Evolutionary conservation across 1,139 yeast genomes (phyloP).

Genomic region (Hyphopichia fennica): DNA sequence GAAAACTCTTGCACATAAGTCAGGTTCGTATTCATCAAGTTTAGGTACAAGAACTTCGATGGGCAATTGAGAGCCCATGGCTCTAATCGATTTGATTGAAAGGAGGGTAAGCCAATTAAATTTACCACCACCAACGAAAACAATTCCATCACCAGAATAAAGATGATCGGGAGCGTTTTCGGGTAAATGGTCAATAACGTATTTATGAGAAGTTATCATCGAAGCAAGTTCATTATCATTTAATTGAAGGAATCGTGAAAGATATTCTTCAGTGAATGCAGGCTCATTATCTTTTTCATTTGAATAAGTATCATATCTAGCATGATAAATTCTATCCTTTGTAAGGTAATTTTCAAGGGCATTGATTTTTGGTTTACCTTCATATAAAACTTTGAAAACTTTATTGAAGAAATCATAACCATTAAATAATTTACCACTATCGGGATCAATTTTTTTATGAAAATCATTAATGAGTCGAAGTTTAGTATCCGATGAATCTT

Average conservation of each 20-base stretch:
- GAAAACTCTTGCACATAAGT: slow-evolving; percentile 61
- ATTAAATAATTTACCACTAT: slow-evolving; percentile 12
- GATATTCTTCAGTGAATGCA: slow-evolving; percentile 44
- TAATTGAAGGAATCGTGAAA: slow-evolving; percentile 55
- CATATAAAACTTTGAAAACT: slow-evolving; percentile 36
- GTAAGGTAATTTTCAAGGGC: slow-evolving; percentile 35
- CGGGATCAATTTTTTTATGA: slow-evolving; percentile 12
- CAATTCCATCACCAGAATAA: slow-evolving; percentile 73
- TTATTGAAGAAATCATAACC: slow-evolving; percentile 33
- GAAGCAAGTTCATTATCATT: slow-evolving; percentile 44
- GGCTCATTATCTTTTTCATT: slow-evolving; percentile 17
- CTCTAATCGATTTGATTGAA: slow-evolving; percentile 64
- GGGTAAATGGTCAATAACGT: slow-evolving; percentile 53
- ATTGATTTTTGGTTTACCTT: slow-evolving; percentile 37
- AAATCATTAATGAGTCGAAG: slow-evolving; percentile 12
- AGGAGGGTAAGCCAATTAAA: slow-evolving; percentile 72
- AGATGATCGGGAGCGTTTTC: slow-evolving; percentile 44
- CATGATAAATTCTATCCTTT: slow-evolving; percentile 46
- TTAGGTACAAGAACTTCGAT: slow-evolving; percentile 77
- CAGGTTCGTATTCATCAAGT: slow-evolving; percentile 65
- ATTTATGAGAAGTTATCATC: slow-evolving; percentile 52
- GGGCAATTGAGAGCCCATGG: slow-evolving; percentile 64
- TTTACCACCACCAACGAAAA: slow-evolving; percentile 79
- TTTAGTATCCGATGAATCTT: slow-evolving; percentile 9
- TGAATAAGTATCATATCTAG: slow-evolving; percentile 44